A percentile compares a stretch with the other conserved stretches of the same genome.
Conservation (phyloP, 768 basidiomycete species). For the Leccinum barrowsii region DNA sequence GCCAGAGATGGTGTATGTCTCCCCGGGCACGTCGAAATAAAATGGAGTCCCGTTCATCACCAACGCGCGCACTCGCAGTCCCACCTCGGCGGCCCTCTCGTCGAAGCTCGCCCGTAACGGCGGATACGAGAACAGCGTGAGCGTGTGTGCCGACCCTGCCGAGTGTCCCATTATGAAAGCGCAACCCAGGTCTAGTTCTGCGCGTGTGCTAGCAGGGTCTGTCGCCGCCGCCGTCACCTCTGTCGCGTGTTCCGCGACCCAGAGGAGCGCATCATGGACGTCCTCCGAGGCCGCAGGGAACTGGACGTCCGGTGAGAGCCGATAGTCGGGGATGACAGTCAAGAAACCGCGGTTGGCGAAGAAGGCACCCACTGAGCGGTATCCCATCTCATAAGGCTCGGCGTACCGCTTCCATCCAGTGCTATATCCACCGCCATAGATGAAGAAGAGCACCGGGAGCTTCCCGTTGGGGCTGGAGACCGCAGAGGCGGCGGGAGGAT, state of each 20-base stretch:
- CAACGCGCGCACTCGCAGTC: slow-evolving; percentile 38
- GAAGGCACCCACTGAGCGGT: slow-evolving; percentile 55
- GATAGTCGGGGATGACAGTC: slow-evolving; percentile 65
- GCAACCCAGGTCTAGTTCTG: slow-evolving; percentile 36
- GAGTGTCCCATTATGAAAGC: slow-evolving; percentile 59
- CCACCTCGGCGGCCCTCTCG: slow-evolving; percentile 18
- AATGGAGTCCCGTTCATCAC: slow-evolving; percentile 48
- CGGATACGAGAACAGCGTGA: slow-evolving; percentile 40
- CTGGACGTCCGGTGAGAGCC: slow-evolving; percentile 51
- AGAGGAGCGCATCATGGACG: slow-evolving; percentile 57
- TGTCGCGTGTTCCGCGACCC: slow-evolving; percentile 41
- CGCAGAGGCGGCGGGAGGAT: slow-evolving; percentile 37
- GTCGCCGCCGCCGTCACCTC: slow-evolving; percentile 14
- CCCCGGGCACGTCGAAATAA: slow-evolving; percentile 30
- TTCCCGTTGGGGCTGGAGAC: slow-evolving; percentile 23
- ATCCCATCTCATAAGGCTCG: slow-evolving; percentile 47
- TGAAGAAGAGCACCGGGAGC: slow-evolving; percentile 55
- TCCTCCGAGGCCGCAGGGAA: slow-evolving; percentile 57
- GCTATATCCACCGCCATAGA: slow-evolving; percentile 66
- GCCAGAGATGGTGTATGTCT: slow-evolving; percentile 23
- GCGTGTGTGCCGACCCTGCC: slow-evolving; percentile 51
- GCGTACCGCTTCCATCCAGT: slow-evolving; percentile 47
- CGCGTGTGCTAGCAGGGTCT: slow-evolving; percentile 1
- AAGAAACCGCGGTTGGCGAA: slow-evolving; percentile 58
- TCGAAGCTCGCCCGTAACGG: slow-evolving; percentile 32